These are phyloP conservation scores for Corylus heterophylla DNA, from an alignment of 306 rosid genomes.

Conservation along the genomic window DNA sequence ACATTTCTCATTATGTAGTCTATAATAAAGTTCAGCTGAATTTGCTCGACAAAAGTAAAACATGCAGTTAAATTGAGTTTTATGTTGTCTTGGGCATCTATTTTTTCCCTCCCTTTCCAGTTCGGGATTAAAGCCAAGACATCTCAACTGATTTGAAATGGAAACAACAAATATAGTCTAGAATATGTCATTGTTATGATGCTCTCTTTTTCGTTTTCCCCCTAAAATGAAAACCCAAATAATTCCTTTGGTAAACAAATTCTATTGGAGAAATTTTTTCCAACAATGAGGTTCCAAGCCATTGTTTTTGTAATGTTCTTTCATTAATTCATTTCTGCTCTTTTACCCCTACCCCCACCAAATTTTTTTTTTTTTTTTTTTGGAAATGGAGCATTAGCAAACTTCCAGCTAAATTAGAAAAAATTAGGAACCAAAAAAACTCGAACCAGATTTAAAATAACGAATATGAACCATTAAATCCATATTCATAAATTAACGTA, in stretches of 20 bases:
- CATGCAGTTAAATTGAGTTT: background rate
- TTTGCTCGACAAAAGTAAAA: background rate
- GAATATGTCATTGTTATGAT: background rate
- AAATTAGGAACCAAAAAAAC: background rate
- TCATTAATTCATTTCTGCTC: too few species aligned
- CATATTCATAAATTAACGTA: background rate
- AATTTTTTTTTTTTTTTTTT: too few species aligned
- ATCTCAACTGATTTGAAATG: background rate
- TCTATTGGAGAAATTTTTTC: background rate
- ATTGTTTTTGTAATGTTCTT: too few species aligned
- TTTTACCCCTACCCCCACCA: too few species aligned
- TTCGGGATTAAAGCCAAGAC: background rate
- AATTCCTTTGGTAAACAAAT: background rate
- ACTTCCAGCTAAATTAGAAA: background rate
- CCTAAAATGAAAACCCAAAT: background rate
- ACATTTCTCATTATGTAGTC: background rate
- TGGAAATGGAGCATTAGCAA: background rate
- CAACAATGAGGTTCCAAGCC: background rate
- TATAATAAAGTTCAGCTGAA: background rate
- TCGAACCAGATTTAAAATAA: background rate
- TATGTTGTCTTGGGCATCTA: background rate
- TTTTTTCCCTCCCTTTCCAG: background rate
- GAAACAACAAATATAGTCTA: background rate
- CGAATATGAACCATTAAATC: background rate
- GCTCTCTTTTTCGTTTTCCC: background rate